phyloP scores from a whole-genome alignment of 2,329 filamentous ascomycete genomes.

The Tricladium varicosporioides region DNA sequence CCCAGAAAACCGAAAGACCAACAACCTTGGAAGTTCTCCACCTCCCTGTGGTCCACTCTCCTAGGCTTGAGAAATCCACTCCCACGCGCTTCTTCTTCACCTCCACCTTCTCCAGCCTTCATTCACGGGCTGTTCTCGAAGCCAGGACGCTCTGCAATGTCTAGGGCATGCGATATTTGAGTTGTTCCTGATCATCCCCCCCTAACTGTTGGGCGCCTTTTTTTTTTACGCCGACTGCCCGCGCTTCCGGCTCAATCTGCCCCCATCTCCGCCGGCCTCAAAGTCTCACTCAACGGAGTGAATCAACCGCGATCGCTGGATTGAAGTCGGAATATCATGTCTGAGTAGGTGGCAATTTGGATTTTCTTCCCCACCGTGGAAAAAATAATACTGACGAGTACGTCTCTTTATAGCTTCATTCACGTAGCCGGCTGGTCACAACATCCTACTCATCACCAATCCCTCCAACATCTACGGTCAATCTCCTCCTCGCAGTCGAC shows the following conservation, averaged over 20 bases:
- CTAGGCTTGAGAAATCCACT: background rate
- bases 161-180: background rate
- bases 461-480: constrained; percentile 52
- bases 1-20: too few relatives aligned
- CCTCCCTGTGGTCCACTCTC: background rate
- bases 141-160: background rate
- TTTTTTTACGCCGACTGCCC: background rate
- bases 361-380: background rate
- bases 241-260: background rate
- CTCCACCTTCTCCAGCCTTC: background rate
- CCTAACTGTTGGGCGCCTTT: background rate
- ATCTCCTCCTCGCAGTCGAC: constrained; percentile 51
- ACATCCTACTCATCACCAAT: constrained; percentile 40
- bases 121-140: background rate
- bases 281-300: background rate
- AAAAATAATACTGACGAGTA: constrained; percentile 3
- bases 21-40: background rate
- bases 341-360: constrained; percentile 9
- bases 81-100: background rate
- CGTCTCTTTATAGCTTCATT: constrained; percentile 45
- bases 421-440: constrained; percentile 48
- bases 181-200: background rate
- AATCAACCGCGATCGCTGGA: background rate
- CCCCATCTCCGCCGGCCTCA: background rate
- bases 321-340: constrained; percentile 5